phyloP scores from a whole-genome alignment of 345 rosid species.

The Viola odorata region DNA sequence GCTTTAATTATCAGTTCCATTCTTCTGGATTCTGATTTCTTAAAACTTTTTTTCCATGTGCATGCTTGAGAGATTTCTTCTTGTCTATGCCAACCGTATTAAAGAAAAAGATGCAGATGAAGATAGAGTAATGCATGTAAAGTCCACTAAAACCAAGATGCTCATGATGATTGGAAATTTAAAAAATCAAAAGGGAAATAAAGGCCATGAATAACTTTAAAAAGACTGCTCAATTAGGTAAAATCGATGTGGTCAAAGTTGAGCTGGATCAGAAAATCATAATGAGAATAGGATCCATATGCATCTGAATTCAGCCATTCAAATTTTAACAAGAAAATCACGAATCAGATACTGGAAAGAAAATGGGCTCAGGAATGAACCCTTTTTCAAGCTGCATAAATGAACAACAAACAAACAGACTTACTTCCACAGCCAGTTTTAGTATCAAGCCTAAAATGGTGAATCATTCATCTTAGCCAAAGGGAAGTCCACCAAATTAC shows the following conservation, averaged over 20 bases:
- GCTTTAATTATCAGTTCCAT: conserved; percentile 5
- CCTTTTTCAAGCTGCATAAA: neutral
- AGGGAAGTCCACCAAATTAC: neutral
- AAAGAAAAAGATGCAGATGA: conserved; percentile 18
- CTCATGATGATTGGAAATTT: conserved; percentile 12
- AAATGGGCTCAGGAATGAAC: neutral
- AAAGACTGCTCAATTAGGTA: conserved; percentile 15
- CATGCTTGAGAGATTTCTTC: conserved; percentile 13
- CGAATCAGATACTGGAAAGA: neutral
- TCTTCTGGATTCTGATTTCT: conserved; percentile 9
- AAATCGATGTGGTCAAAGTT: conserved; percentile 16
- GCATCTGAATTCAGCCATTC: neutral
- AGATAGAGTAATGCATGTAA: conserved; percentile 12
- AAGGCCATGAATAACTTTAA: conserved; percentile 16
- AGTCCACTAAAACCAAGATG: conserved; percentile 10
- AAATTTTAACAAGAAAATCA: neutral
- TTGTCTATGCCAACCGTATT: conserved; percentile 7
- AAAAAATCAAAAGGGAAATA: conserved; percentile 26
- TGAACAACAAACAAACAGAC: no score
- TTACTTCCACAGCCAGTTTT: no score
- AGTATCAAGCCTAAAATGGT: no score
- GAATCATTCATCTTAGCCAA: no score
- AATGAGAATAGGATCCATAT: conserved; percentile 3
- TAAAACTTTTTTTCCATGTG: conserved; percentile 13
- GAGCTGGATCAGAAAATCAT: conserved; percentile 19